Evolutionary conservation across 345 rosid genomes (phyloP), one percentile per base, ranked within the genome.

Genomic region (Citrus mangshanensis): DNA sequence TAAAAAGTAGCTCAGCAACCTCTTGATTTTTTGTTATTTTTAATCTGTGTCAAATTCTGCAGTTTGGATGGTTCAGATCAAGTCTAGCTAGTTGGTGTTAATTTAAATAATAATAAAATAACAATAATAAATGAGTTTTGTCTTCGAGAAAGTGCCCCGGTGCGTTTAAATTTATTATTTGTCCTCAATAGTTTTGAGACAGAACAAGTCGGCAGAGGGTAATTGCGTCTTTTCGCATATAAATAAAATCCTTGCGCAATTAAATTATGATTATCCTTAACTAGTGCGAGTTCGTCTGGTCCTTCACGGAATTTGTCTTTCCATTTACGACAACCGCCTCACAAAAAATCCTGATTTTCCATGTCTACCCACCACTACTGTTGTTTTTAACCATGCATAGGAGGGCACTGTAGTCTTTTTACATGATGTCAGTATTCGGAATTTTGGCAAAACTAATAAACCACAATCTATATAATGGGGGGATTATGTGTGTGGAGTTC

Each of bases 21-120:
- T 34, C 21, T 74, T 25, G 38, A 27, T 59, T 10, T 59, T 72
- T 13, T 32, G 0, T 58, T 27, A 8, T 56, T 56, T 70, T 49
- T 73, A 22, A 58, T 72, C 10, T 9, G 21, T 59, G 5, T 72
- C 42, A 27, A 49, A 1, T 73, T 73, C 51, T 73, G 66, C 25
- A 7, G 30, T 61, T 61, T 62, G 38, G 67, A 61, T 28, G 77
- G 77, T 18, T 60, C 24, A 59, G 77, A 74, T 60, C 25, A 58
- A 32, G 35, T 58, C 27, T 54, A 1, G 32, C 21, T 9, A 4
- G 7, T 70, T 70, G 4, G 2, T 70, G 30, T 70, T 27, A 18
- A 49, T n/a, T 14, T 69, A 46, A 70, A 22, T 68, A 42, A 8
- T 0, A 16, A 34, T 34, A 54, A 54, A 54, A 54, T 54, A 46